Evolutionary conservation across 768 basidiomycete species (phyloP), one percentile per base, ranked within the genome.

Genomic region (Collybiopsis confluens): DNA sequence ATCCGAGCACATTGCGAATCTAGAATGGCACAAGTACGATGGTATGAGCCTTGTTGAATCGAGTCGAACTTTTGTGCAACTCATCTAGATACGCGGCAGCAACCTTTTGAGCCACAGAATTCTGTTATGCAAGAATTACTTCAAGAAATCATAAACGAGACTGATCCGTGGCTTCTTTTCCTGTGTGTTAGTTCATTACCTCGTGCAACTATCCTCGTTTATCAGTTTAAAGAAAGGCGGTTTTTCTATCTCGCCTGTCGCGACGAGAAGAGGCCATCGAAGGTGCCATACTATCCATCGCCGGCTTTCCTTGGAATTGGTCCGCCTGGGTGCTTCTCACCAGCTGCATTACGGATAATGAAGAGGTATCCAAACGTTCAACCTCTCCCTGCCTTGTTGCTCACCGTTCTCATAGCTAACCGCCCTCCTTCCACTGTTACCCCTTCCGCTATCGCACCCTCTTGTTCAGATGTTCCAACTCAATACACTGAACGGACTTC

Each of bases 261-360:
- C 78, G 89, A 56, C 80, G 92, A 23, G 85, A 91, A 56, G 89
- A 92, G 64, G 92, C 96, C 1, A 88, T 96, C 11, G 92, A 95
- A 64, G 79, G 75, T 59, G 80, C 83, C 13, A 73, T 97, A 16
- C 69, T 82, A 30, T 94, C 92, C 11, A 85, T 96, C 40, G 76
- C 78, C 35, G 77, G 77, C 4, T 91, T 86, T 62, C 87, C 90
- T 11, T 98, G 91, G 85, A 98, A 98, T 64, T 98, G 95, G 94
- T 88, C 90, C 24, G 74, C 84, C n/a, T 98, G 94, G 94, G 72
- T 80, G 7, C 77, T 92, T 40, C 74, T 98, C n/a, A 79, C 80
- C 2, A 83, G 82, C 50, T 89, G 90, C 63, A 78, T 94, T 28
- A 80, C 82, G 13, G 91, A 93, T 57, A 83, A 83, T 15, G 90